Base-by-base conservation (phyloP, 768 basidiomycete species). In the Suillus weaverae region DNA sequence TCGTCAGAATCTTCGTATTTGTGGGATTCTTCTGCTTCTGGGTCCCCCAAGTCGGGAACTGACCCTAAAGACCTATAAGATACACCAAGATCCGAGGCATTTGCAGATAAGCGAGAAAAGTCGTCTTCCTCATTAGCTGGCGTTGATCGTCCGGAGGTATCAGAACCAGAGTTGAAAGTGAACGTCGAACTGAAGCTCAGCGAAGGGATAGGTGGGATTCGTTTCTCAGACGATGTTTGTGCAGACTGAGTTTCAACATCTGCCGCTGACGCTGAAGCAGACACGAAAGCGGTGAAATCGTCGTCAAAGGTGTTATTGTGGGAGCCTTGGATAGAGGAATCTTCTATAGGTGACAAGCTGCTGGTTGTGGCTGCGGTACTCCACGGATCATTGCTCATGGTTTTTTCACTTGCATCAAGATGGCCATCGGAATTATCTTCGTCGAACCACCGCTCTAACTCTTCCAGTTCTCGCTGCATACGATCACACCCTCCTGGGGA, bases 271-370 rank as follows among this genome's bases (percentile, higher is more conserved):
- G 79, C 84, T 32, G 71, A 64, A n/a, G 89, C 89, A 38, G 89
- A 87, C 20, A 92, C 83, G 67, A 91, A 91, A 35, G 85, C 87
- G 2, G 87, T 83, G 70, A 95, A 95, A 73, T 95, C 90, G 70
- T 94, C 92, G 62, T 94, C 92, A 68, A 94, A 86, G 18, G 83
- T 81, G 13, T 46, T 35, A 35, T 55, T 36, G 43, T 61, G 48
- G n/a, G 66, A 53, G 53, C 62, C 63, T 30, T 72, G 86, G 4
- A 81, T 81, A 60, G 73, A 69, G 26, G 72, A 70, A 53, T 53
- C 67, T 20, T 70, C 66, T 54, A 53, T 36, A 10, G 74, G 74
- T 26, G 76, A 73, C 7, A 64, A 50, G 2, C 70, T 72, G 20
- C 73, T 74, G 50, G 79, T 71, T 26, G 73, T 76, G 7, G 71